Percentiles rank a stretch among this genome's conserved stretches.
Evolutionary conservation across 139 green algal species (phyloP).

Genomic region (Ulvella scutata): DNA sequence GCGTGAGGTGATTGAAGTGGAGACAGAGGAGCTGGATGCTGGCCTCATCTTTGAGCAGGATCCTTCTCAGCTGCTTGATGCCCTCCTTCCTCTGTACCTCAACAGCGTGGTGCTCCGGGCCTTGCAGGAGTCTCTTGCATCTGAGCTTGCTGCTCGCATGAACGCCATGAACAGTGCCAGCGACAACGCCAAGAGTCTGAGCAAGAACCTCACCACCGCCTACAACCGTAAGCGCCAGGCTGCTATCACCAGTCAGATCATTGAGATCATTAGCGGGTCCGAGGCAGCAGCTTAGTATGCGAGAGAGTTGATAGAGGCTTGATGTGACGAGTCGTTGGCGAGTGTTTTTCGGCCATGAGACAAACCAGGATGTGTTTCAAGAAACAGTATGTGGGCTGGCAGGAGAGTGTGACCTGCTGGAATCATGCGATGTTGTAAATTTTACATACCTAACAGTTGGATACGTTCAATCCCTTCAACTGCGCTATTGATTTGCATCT

Average conservation of each 20-base stretch:
- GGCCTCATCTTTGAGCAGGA: slow-evolving; percentile 97
- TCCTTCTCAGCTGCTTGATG: slow-evolving; percentile 94
- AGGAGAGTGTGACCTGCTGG: background rate
- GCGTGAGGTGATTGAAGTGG: slow-evolving; percentile 58
- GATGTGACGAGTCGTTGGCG: background rate
- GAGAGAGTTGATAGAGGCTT: background rate
- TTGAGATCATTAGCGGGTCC: slow-evolving; percentile 15
- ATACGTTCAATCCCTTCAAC: no score
- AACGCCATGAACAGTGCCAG: slow-evolving; percentile 94
- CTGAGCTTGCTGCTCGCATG: slow-evolving; percentile 97
- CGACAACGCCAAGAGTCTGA: slow-evolving; percentile 92
- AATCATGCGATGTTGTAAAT: background rate
- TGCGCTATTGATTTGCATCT: no score
- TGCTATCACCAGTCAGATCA: slow-evolving; percentile 83
- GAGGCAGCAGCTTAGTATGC: background rate
- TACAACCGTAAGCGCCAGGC: slow-evolving; percentile 94
- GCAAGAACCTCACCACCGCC: slow-evolving; percentile 59
- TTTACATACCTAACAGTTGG: no score
- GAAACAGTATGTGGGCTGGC: background rate
- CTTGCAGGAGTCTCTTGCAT: slow-evolving; percentile 83
- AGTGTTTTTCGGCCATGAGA: background rate
- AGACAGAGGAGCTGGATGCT: slow-evolving; percentile 57
- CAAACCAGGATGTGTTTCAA: background rate
- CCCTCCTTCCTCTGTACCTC: slow-evolving; percentile 96
- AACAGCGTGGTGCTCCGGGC: slow-evolving; percentile 77